A percentile compares a stretch with the other conserved stretches of the same genome.
phyloP scores from a whole-genome alignment of 306 rosid genomes.

The Cucurbita maxima region DNA sequence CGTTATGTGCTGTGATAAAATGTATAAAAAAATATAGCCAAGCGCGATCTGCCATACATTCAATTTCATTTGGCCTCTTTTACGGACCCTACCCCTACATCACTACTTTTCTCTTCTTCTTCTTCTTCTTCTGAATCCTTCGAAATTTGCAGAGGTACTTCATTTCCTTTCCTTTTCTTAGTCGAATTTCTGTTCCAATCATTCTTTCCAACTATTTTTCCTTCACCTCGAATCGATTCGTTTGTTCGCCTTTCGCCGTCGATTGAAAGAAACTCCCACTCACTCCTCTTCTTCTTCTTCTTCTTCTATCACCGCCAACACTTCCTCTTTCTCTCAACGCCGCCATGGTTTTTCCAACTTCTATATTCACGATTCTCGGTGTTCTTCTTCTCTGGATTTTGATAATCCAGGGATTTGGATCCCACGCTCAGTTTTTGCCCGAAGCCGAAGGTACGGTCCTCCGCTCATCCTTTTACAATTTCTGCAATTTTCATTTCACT shows the following conservation, averaged over 20 bases:
- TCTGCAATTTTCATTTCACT: not conserved
- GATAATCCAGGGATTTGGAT: not conserved
- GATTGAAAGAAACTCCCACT: not conserved
- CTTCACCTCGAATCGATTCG: not conserved
- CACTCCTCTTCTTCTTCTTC: not conserved
- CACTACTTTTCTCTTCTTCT: not conserved
- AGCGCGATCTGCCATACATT: too few relatives aligned
- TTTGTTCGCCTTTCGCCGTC: not conserved
- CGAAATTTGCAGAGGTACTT: not conserved
- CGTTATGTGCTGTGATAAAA: too few relatives aligned
- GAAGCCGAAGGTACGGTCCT: slow-evolving; percentile 14
- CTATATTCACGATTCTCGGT: not conserved
- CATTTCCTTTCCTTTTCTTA: not conserved
- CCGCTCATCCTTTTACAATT: not conserved
- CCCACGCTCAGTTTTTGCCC: slow-evolving; percentile 18
- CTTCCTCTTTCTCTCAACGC: not conserved
- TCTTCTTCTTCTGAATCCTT: not conserved
- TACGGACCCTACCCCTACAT: not conserved
- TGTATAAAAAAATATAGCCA: too few relatives aligned
- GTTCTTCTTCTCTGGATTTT: not conserved
- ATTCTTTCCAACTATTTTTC: not conserved
- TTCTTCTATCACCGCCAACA: not conserved
- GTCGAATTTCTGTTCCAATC: not conserved
- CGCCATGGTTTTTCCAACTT: not conserved
- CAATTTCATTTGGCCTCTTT: not conserved